phyloP scores from a whole-genome alignment of 2,329 filamentous ascomycete species.

The Trichoderma hamatum region DNA sequence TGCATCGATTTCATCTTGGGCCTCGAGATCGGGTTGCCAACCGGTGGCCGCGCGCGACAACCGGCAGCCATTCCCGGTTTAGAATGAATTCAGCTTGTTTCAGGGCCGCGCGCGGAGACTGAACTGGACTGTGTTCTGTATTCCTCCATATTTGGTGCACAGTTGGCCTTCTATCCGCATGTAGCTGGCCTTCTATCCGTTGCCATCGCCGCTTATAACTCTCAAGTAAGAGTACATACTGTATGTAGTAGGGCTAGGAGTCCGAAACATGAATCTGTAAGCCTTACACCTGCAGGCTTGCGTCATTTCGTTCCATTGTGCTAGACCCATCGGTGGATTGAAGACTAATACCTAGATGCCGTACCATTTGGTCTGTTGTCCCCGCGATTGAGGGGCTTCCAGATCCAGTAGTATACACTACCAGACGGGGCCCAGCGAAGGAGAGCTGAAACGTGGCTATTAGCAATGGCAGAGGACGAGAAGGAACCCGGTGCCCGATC shows the following conservation, averaged over 20 bases:
- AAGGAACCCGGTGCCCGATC: background rate
- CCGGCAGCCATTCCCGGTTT: conserved; percentile 21
- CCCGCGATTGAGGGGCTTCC: conserved; percentile 9
- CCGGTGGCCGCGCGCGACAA: conserved; percentile 12
- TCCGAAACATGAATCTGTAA: background rate
- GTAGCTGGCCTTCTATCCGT: background rate
- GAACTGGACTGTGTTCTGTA: background rate
- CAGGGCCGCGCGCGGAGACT: background rate
- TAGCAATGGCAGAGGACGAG: background rate
- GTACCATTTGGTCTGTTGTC: conserved; percentile 3
- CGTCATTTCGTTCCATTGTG: conserved; percentile 14
- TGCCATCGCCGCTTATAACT: background rate
- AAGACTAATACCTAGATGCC: background rate
- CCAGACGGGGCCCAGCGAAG: background rate
- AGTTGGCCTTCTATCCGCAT: background rate
- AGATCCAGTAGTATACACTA: background rate
- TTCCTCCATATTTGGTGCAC: background rate
- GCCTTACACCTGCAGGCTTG: conserved; percentile 19
- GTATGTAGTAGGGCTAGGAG: background rate
- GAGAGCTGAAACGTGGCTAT: background rate
- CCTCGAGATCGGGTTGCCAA: conserved; percentile 19
- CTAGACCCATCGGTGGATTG: background rate
- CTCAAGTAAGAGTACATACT: background rate
- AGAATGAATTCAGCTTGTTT: background rate
- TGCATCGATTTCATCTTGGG: conserved; percentile 6